Percentiles rank a stretch among this genome's conserved stretches.
Conservation (phyloP, 352 stramenopile species). For the Thalassiosira hispida region DNA sequence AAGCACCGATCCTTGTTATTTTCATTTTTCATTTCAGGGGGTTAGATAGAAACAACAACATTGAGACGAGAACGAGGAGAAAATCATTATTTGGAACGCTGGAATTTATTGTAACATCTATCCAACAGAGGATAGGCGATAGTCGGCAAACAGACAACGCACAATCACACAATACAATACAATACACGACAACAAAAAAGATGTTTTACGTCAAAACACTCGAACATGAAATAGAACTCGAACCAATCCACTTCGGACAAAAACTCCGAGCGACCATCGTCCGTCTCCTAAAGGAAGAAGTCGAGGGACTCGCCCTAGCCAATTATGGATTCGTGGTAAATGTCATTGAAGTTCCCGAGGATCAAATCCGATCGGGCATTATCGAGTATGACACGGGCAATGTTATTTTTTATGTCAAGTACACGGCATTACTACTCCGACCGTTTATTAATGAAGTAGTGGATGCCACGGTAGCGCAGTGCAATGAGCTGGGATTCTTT, state of each 20-base stretch:
- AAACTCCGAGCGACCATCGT: constrained; percentile 96
- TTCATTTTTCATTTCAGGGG: no score
- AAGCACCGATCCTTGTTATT: no score
- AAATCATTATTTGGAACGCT: no score
- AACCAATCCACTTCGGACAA: constrained; percentile 95
- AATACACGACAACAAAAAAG: no score
- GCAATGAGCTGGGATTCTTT: constrained; percentile 96
- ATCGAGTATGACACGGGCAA: constrained; percentile 98
- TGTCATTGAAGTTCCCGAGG: constrained; percentile 94
- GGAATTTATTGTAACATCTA: no score
- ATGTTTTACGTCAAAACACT: constrained; percentile 87
- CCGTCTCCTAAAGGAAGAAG: constrained; percentile 94
- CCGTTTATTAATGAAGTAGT: constrained; percentile 98
- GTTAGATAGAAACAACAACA: no score
- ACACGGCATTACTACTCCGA: constrained; percentile 94
- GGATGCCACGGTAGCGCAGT: constrained; percentile 95
- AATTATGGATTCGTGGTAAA: constrained; percentile 97
- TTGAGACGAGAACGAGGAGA: no score
- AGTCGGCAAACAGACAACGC: no score
- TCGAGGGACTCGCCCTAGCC: constrained; percentile 94
- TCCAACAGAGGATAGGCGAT: no score
- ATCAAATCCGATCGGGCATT: constrained; percentile 95
- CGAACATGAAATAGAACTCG: constrained; percentile 91
- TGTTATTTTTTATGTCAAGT: constrained; percentile 96
- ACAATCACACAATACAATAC: no score